Base-by-base conservation (phyloP, 2,329 filamentous ascomycete genomes). In the Diaporthe sp. region DNA sequence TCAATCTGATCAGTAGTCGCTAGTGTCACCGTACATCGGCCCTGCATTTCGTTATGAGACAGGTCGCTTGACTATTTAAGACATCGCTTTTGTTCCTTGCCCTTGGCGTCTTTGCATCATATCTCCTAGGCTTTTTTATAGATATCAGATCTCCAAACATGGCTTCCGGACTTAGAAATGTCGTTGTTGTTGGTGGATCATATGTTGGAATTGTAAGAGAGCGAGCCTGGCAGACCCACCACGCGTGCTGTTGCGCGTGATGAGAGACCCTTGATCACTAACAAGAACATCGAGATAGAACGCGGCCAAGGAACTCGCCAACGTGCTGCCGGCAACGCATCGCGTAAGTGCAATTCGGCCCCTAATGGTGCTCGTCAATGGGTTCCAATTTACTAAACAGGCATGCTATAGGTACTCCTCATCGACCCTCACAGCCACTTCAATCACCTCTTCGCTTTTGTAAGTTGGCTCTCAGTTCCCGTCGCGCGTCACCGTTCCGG, bases 401-500 rank as follows among this genome's bases (percentile, higher is more conserved):
- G 31, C 22, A 42, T 25, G 17, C n/a, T 9, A 67, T 31, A 83
- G 82, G 79, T 83, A 6, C 78, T 88, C 1, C 78, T 89, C 4
- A 81, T 89, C 42, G 88, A 90, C 78, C 86, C 85, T 58, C 87
- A 88, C 76, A 86, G 84, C 12, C 87, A 89, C 77, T 87, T 89
- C 76, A 85, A 89, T 74, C 86, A 87, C 74, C 81, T 87, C 1
- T 89, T 87, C 78, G 83, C 83, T 10, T 87, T 89, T 75, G 82
- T 83, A 79, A 77, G 81, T 62, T 2, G 12, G 53, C 6, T 34
- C 15, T 1, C 8, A 28, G 1, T 17, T 34, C n/a, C 37, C 17
- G 3, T 44, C 5, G 1, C 34, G 17, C 37, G 22, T 55, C 10
- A 15, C 13, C 22, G 44, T 65, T 55, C 71, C 71, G 71, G 19